phyloP scores from a whole-genome alignment of 1,139 yeast species.

The Pichia norvegensis region DNA sequence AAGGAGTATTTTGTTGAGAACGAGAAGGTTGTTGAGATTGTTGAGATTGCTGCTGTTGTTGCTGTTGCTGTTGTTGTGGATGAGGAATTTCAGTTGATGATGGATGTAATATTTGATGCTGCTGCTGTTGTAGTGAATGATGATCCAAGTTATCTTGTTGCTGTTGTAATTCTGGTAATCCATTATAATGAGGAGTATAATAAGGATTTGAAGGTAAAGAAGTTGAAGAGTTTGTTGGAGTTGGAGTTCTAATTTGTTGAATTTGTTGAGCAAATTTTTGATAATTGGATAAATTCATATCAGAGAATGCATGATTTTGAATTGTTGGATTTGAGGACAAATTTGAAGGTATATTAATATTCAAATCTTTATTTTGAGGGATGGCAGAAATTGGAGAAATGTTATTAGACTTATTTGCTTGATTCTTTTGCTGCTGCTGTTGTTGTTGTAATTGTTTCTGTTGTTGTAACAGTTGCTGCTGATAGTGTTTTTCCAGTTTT shows the following conservation, averaged over 20 bases:
- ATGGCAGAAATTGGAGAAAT: conserved; percentile 7
- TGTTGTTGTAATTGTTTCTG: conserved; percentile 8
- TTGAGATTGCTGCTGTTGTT: conserved; percentile 4
- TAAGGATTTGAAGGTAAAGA: conserved; percentile 7
- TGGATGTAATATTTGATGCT: conserved; percentile 4
- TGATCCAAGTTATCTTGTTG: too few species aligned
- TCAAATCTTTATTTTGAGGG: background rate
- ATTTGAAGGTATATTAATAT: background rate
- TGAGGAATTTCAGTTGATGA: background rate
- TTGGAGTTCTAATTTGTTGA: conserved; percentile 10
- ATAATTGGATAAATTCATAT: conserved; percentile 12
- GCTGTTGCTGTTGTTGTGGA: background rate
- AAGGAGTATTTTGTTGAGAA: background rate
- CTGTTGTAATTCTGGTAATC: background rate
- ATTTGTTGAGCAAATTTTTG: conserved; percentile 15
- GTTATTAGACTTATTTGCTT: background rate
- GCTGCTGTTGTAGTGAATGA: conserved; percentile 12
- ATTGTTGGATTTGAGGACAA: conserved; percentile 6
- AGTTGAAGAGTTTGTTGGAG: conserved; percentile 5
- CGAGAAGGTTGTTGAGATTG: conserved; percentile 1
- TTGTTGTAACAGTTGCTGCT: conserved; percentile 18
- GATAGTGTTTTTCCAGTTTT: conserved; percentile 17
- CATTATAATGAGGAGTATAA: conserved; percentile 5
- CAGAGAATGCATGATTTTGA: conserved; percentile 8
- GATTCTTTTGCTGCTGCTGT: conserved; percentile 1